Conservation (phyloP, 805 yeast genomes). For the Cyberlindnera saturnus region DNA sequence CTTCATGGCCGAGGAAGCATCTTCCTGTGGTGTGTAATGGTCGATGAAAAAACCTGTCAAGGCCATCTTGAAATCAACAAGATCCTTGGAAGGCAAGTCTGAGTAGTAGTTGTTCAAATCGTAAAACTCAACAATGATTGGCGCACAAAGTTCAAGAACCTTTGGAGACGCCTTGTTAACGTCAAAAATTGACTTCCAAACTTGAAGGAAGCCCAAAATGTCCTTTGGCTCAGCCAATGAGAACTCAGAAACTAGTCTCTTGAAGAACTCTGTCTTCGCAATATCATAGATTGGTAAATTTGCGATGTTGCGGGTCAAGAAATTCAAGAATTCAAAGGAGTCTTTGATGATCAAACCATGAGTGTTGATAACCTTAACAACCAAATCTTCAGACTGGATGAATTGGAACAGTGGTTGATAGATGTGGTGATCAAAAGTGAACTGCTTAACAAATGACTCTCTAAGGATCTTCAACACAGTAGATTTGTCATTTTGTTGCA, state of each 20-base stretch:
- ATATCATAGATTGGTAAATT: constrained; percentile 19
- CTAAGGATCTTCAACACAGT: constrained; percentile 31
- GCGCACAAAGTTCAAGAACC: constrained; percentile 27
- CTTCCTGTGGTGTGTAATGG: not conserved
- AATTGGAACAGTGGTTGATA: constrained; percentile 30
- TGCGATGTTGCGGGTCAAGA: constrained; percentile 11
- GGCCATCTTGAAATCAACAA: constrained; percentile 27
- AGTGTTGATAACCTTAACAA: constrained; percentile 26
- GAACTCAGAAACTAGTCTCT: constrained; percentile 16
- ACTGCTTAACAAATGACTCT: constrained; percentile 32
- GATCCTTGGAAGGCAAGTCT: constrained; percentile 20
- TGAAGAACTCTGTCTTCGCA: constrained; percentile 27
- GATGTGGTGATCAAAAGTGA: constrained; percentile 24
- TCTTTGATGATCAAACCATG: constrained; percentile 26
- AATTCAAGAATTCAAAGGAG: constrained; percentile 26
- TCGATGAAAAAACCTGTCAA: constrained; percentile 22
- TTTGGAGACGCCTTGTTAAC: constrained; percentile 10
- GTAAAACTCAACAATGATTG: constrained; percentile 29
- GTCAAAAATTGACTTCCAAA: constrained; percentile 26
- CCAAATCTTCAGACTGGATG: constrained; percentile 26
- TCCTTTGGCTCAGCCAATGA: constrained; percentile 15
- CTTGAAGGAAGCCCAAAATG: constrained; percentile 27
- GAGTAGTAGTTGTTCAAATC: constrained; percentile 28
- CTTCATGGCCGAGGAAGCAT: constrained; percentile 5
- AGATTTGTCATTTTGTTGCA: constrained; percentile 20